phyloP scores from a whole-genome alignment of 495 filamentous ascomycete species.

The Oleoguttula mirabilis region DNA sequence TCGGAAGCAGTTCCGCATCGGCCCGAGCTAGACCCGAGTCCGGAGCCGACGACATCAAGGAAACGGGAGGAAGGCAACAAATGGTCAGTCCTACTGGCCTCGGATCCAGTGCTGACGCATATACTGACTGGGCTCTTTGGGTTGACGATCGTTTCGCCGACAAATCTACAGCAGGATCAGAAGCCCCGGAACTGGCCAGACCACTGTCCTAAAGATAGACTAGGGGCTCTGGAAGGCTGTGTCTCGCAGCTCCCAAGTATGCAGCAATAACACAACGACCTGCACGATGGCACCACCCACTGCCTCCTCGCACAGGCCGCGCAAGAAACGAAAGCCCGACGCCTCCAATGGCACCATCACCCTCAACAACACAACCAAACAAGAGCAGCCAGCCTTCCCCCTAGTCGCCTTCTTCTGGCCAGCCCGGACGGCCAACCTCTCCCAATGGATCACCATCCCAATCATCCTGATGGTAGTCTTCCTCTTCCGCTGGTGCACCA shows the following conservation, averaged over 20 bases:
- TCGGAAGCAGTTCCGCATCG: no score
- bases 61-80: no score
- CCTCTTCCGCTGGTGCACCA: slow-evolving; percentile 84
- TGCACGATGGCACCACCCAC: slow-evolving; percentile 18
- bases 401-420: slow-evolving; percentile 88
- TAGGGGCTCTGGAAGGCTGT: no score
- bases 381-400: slow-evolving; percentile 56
- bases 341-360: slow-evolving; percentile 39
- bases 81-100: no score
- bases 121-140: no score
- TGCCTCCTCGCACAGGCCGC: slow-evolving; percentile 42
- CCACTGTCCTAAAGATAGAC: no score
- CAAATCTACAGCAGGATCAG: no score
- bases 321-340: slow-evolving; percentile 45
- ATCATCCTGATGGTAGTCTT: slow-evolving; percentile 80
- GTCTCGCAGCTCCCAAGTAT: background rate
- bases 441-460: slow-evolving; percentile 87
- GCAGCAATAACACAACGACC: slow-evolving; percentile 1
- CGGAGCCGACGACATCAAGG: no score
- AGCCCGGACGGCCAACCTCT: slow-evolving; percentile 56
- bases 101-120: no score
- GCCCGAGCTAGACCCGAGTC: no score
- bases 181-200: no score
- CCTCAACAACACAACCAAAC: slow-evolving; percentile 32
- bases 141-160: no score